phyloP scores from a whole-genome alignment of 768 basidiomycete genomes.

The Kwoniella heveanensis region DNA sequence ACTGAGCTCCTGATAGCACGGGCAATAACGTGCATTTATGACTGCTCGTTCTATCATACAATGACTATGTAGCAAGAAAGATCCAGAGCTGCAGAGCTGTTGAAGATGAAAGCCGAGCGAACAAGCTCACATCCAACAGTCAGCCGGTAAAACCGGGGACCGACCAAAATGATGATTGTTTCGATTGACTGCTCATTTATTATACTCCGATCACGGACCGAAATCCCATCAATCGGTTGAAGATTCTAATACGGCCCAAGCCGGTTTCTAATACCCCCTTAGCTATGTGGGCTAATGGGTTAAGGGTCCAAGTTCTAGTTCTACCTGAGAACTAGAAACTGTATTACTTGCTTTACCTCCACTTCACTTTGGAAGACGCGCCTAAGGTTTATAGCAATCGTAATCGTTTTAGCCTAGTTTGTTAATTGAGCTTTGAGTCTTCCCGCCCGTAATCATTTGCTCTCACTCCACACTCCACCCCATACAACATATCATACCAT shows the following conservation, averaged over 20 bases:
- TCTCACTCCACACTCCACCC: too few relatives aligned
- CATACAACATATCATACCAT: neutral
- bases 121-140: neutral
- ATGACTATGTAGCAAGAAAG: too few relatives aligned
- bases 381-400: too few relatives aligned
- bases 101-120: neutral
- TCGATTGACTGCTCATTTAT: too few relatives aligned
- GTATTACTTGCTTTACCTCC: neutral
- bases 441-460: too few relatives aligned
- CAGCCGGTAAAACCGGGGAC: neutral
- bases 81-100: too few relatives aligned
- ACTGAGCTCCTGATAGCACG: too few relatives aligned
- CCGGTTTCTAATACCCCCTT: constrained; percentile 6
- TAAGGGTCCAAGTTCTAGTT: neutral
- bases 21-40: too few relatives aligned
- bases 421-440: too few relatives aligned
- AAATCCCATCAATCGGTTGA: neutral
- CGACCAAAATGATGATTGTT: neutral
- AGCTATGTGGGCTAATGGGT: neutral
- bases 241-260: constrained; percentile 1
- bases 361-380: too few relatives aligned
- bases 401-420: too few relatives aligned
- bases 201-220: neutral
- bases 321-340: neutral
- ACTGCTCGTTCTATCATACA: too few relatives aligned